Base-by-base conservation (phyloP, 1,284 basidiomycete species). In the Trichosporon asahii region DNA sequence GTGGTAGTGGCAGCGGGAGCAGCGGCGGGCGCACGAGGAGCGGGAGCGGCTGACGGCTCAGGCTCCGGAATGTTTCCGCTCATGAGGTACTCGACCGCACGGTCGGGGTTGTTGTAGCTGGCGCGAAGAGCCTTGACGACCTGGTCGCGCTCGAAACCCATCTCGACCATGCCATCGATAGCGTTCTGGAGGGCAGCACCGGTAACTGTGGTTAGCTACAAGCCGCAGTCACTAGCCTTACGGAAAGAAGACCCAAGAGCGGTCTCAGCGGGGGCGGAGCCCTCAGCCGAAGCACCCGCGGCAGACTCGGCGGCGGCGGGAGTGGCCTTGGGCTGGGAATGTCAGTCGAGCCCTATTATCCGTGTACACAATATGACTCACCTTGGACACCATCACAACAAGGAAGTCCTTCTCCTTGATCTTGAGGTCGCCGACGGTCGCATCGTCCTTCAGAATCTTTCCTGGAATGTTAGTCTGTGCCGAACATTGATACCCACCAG, bases 321-420 rank as follows among this genome's bases (percentile, higher is more conserved):
- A n/a, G 78, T 69, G 44, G 76, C 79, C 75, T 84, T 84, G 61
- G 83, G 79, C 78, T 80, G 69, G 64, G 44, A 37, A 49, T 55
- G 29, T 18, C 31, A 35, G 60, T 66, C 66, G 64, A 53, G 11
- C 3, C 35, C 21, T 5, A 23, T 25, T 18, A 44, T 53, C 49
- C 15, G 3, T 21, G 44, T 46, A 25, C 49, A 53, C 49, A 53
- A 25, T 11, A 9, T 27, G 27, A 79, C 85, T 72, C 74, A 95
- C 94, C 89, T 98, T 99, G 68, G 94, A 90, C 61, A 98, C 93
- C 96, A 99, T 99, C 64, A 99, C 89, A 21, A 99, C 97, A 71
- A 99, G 86, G 86, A 99, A 99, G 83, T 98, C 96, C 86, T 98
- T 99, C 85, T 99, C 96, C 85, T 98, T 96, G 86, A 99, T 93